These are phyloP conservation scores for Extremus antarcticus DNA, from an alignment of 495 filamentous ascomycete genomes.

Conservation along the genomic window DNA sequence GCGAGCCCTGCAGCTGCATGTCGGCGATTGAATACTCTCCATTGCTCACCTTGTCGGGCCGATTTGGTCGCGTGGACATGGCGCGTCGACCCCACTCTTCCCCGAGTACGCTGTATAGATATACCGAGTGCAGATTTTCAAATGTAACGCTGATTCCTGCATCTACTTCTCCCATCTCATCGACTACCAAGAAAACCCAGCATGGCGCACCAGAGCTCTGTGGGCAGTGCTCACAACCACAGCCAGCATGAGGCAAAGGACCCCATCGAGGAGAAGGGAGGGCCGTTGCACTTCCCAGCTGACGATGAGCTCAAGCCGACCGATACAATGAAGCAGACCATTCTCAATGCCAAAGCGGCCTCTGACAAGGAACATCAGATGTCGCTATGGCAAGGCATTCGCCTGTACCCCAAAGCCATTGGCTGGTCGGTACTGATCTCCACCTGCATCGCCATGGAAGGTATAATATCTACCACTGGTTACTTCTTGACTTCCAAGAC, in stretches of 20 bases:
- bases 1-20: no score
- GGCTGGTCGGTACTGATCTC: constrained; percentile 51
- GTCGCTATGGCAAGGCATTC: constrained; percentile 26
- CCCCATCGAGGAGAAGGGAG: not conserved
- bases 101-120: not conserved
- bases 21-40: no score
- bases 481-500: no score
- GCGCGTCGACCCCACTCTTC: not conserved
- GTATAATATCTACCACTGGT: not conserved
- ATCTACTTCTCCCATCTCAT: not conserved
- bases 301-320: not conserved
- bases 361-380: constrained; percentile 24
- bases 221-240: not conserved
- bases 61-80: not conserved
- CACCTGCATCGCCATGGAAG: constrained; percentile 53
- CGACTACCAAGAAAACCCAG: not conserved
- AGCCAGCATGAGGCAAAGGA: not conserved
- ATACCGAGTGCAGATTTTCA: not conserved
- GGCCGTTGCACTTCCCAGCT: not conserved
- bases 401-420: constrained; percentile 47
- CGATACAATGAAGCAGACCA: constrained; percentile 1
- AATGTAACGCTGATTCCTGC: not conserved
- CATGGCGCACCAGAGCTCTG: not conserved
- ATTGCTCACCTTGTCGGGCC: no score
- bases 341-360: constrained; percentile 3